Percentiles rank a stretch among this genome's conserved stretches.
Conservation (phyloP, 192 early-diverging fungal species). For the Coemansia sp. region DNA sequence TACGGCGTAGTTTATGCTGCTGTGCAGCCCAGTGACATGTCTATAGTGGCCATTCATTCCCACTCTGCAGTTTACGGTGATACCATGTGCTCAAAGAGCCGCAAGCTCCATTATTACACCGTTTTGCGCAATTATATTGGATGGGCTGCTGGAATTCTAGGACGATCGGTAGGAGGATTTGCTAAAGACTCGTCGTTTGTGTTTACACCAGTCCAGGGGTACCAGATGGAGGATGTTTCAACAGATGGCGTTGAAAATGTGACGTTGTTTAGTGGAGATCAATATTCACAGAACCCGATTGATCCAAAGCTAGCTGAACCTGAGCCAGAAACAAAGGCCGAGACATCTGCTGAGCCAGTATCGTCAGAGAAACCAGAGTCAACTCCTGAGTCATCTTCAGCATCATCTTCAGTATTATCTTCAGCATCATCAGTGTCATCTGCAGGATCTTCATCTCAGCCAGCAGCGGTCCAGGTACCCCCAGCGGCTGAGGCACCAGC, state of each 20-base stretch:
- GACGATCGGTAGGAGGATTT: conserved; percentile 37
- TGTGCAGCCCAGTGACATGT: conserved; percentile 35
- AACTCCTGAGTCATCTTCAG: not conserved
- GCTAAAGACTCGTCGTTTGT: conserved; percentile 13
- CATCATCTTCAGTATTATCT: not conserved
- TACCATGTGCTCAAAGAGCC: conserved; percentile 30
- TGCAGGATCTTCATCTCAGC: too few species aligned
- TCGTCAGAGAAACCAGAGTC: not conserved
- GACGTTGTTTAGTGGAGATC: conserved; percentile 27
- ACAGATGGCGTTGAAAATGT: conserved; percentile 10
- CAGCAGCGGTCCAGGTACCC: too few species aligned
- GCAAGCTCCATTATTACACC: conserved; percentile 46
- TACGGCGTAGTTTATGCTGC: conserved; percentile 42
- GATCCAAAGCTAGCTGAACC: not conserved
- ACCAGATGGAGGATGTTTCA: conserved; percentile 28
- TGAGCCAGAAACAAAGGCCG: not conserved
- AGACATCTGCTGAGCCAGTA: not conserved
- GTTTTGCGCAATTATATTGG: conserved; percentile 45
- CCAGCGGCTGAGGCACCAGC: too few species aligned
- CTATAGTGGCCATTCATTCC: conserved; percentile 32
- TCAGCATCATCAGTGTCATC: not conserved
- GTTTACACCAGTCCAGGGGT: conserved; percentile 17
- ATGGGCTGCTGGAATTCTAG: conserved; percentile 29
- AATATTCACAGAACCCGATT: conserved; percentile 29
- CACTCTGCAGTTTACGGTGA: conserved; percentile 37